Conservation (phyloP, 1,139 yeast genomes). For the Suhomyces bokatorum region DNA sequence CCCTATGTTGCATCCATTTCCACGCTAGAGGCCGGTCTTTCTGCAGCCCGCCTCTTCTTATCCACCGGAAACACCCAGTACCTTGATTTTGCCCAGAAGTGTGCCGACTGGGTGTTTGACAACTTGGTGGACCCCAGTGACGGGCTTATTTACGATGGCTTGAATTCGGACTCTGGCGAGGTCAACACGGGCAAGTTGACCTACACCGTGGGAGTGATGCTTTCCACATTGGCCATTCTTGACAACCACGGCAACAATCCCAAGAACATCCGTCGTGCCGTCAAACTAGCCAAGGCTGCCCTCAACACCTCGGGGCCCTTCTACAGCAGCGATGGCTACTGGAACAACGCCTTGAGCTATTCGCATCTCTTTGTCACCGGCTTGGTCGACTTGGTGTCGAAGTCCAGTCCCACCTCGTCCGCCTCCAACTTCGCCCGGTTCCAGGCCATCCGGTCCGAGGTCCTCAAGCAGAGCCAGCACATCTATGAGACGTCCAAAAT, state of each 20-base stretch:
- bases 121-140: constrained; percentile 14
- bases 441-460: constrained; percentile 18
- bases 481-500: constrained; percentile 22
- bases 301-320: constrained; percentile 15
- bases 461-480: constrained; percentile 24
- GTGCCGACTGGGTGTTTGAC: constrained; percentile 14
- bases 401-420: constrained; percentile 7
- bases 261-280: constrained; percentile 12
- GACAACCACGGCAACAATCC: constrained; percentile 11
- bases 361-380: constrained; percentile 17
- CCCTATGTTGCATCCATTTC: constrained; percentile 18
- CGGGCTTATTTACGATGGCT: constrained; percentile 17
- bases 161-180: constrained; percentile 8
- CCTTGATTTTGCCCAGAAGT: constrained; percentile 12
- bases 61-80: constrained; percentile 8
- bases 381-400: constrained; percentile 13
- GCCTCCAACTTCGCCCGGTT: constrained; percentile 6
- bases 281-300: constrained; percentile 14
- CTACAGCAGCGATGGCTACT: constrained; percentile 15
- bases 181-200: constrained; percentile 18
- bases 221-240: constrained; percentile 14
- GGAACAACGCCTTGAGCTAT: constrained; percentile 17
- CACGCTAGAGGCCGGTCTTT: constrained; percentile 18
- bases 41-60: constrained; percentile 15
- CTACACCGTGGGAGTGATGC: constrained; percentile 18